These are phyloP conservation scores for Fusarium liriodendri DNA, from an alignment of 2,329 filamentous ascomycete species.

Conservation along the genomic window DNA sequence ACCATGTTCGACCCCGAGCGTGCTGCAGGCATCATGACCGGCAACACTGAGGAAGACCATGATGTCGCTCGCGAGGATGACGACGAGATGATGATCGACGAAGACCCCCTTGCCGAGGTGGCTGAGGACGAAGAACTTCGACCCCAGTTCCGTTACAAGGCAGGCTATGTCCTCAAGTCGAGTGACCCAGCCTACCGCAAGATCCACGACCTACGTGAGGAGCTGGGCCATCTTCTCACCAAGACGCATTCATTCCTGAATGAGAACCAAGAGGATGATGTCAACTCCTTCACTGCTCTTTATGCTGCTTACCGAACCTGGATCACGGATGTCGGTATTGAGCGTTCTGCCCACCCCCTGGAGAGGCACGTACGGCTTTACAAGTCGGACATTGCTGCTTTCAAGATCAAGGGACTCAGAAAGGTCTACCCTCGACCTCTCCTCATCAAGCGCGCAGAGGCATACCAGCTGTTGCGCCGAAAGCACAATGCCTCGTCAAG, in stretches of 20 bases:
- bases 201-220: conserved; percentile 84
- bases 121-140: conserved; percentile 85
- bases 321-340: conserved; percentile 98
- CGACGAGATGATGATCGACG: conserved; percentile 57
- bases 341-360: conserved; percentile 91
- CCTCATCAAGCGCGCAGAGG: conserved; percentile 91
- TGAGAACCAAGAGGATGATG: conserved; percentile 91
- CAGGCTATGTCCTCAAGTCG: conserved; percentile 80
- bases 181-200: conserved; percentile 71
- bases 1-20: conserved; percentile 86
- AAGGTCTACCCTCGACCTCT: conserved; percentile 94
- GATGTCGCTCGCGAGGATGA: conserved; percentile 64
- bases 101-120: conserved; percentile 70
- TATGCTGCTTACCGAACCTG: conserved; percentile 94
- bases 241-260: conserved; percentile 86
- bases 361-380: conserved; percentile 89
- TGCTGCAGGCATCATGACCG: conserved; percentile 65
- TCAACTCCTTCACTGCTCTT: conserved; percentile 91
- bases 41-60: conserved; percentile 60
- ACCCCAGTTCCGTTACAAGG: conserved; percentile 88
- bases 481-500: conserved; percentile 92
- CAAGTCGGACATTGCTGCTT: conserved; percentile 87
- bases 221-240: conserved; percentile 83
- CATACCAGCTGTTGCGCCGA: conserved; percentile 93
- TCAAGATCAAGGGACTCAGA: conserved; percentile 91